Base-by-base conservation (phyloP, 345 rosid genomes). In the Corchorus olitorius region DNA sequence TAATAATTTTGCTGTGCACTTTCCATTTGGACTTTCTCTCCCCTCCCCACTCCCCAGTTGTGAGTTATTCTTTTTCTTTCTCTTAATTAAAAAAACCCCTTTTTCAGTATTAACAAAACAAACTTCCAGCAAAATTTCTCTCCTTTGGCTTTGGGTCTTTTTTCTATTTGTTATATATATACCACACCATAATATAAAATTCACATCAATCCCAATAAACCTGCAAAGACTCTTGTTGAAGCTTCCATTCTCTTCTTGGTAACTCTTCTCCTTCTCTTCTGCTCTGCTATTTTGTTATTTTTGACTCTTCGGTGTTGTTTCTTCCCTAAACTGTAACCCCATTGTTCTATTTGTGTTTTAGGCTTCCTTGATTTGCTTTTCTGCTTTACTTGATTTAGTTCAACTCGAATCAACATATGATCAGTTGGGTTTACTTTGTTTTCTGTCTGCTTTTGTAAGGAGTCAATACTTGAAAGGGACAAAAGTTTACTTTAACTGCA, bases 221-320 rank as follows among this genome's bases (percentile, higher is more conserved):
- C 22, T 27, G 72, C 50, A 33, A 27, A 5, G 49, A 19, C 65
- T 27, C 50, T 35, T 13, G 46, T 72, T 39, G 37, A 72, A 56
- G 52, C 65, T 72, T 56, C 65, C 19, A 39, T 37, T 35, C 75
- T 72, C n/a, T 33, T 72, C 64, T 55, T 35, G 75, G 75, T 41
- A 39, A 15, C 4, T 35, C 45, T 37, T 2, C 34, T 14, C 14
- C 14, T 39, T 13, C 12, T 56, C 12, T 55, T 50, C 55, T 16
- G 33, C n/a, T 33, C 34, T 37, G 15, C 12, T 16, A 1, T 19
- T 43, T 41, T 46, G 19, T 49, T 15, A 50, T 52, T 52, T 66
- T 45, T 46, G 14, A 53, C 45, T 50, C 45, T 34, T 70, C 16
- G 34, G 27, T 39, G 1, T 39, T 3, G 46, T 70, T 52, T 70